Conservation (phyloP, 257 asterid genomes). For the Oldenlandia corymbosa region DNA sequence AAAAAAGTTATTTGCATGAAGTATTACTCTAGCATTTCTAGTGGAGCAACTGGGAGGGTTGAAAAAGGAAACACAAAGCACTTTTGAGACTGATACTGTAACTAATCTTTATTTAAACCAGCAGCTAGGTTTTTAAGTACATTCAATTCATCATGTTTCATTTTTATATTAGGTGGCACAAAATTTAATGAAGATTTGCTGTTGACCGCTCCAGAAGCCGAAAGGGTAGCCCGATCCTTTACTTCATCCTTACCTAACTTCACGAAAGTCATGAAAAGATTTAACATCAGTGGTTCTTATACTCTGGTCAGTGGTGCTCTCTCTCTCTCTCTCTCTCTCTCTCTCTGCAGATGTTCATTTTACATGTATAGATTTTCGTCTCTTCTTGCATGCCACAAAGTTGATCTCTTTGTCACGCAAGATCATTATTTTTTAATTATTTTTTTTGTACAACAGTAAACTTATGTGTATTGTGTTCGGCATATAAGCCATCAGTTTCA, state of each 20-base stretch:
- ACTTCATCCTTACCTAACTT: slow-evolving; percentile 68
- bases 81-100: not conserved
- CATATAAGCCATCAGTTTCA: not conserved
- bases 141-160: not conserved
- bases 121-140: not conserved
- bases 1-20: not conserved
- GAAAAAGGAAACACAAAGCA: not conserved
- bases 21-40: not conserved
- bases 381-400: not conserved
- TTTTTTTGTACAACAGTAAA: not conserved
- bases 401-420: not conserved
- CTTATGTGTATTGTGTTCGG: not conserved
- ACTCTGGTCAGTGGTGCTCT: slow-evolving; percentile 59
- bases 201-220: slow-evolving; percentile 75
- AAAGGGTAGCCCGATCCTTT: slow-evolving; percentile 60
- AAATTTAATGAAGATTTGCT: slow-evolving; percentile 37
- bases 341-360: no score
- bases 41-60: not conserved
- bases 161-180: slow-evolving; percentile 21
- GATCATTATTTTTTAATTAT: not conserved
- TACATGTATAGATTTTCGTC: no score
- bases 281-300: slow-evolving; percentile 87
- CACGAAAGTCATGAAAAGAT: slow-evolving; percentile 76
- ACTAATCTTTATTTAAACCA: not conserved
- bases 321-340: slow-evolving; percentile 17